These are phyloP conservation scores for Cyclotella atomus DNA, from an alignment of 108 stramenopile species.

Conservation along the genomic window DNA sequence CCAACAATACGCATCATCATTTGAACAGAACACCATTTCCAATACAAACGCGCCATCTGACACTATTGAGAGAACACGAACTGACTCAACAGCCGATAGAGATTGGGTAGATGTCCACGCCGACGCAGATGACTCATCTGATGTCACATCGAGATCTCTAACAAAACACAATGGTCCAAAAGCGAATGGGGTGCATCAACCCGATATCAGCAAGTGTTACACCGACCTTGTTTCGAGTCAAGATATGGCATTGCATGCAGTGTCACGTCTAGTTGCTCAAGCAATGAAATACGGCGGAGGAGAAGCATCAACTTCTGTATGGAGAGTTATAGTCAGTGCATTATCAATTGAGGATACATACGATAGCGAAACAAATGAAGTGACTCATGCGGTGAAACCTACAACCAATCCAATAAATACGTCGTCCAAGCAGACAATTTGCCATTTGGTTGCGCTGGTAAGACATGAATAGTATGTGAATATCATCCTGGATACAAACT, in stretches of 20 bases:
- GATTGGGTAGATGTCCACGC: slow-evolving; percentile 51
- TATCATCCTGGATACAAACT: no score
- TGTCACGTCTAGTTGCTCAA: slow-evolving; percentile 66
- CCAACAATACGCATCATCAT: not conserved
- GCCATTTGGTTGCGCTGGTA: slow-evolving; percentile 63
- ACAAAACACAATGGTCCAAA: not conserved
- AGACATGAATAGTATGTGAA: not conserved
- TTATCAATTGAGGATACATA: slow-evolving; percentile 25
- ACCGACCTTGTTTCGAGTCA: slow-evolving; percentile 61
- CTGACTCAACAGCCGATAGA: slow-evolving; percentile 42
- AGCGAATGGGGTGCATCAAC: not conserved
- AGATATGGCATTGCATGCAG: slow-evolving; percentile 60
- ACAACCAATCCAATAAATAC: not conserved
- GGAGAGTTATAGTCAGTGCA: slow-evolving; percentile 61
- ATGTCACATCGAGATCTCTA: not conserved
- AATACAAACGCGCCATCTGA: slow-evolving; percentile 8
- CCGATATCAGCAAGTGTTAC: slow-evolving; percentile 28
- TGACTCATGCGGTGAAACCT: not conserved
- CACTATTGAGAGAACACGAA: slow-evolving; percentile 17
- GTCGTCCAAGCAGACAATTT: slow-evolving; percentile 52
- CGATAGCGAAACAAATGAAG: not conserved
- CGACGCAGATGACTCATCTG: slow-evolving; percentile 5
- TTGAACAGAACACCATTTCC: not conserved
- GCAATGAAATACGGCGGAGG: slow-evolving; percentile 85
- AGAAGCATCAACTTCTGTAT: slow-evolving; percentile 74